Evolutionary conservation across 1,284 basidiomycete genomes (phyloP), one percentile per base, ranked within the genome.

Genomic region (Thecaphora thlaspeos): DNA sequence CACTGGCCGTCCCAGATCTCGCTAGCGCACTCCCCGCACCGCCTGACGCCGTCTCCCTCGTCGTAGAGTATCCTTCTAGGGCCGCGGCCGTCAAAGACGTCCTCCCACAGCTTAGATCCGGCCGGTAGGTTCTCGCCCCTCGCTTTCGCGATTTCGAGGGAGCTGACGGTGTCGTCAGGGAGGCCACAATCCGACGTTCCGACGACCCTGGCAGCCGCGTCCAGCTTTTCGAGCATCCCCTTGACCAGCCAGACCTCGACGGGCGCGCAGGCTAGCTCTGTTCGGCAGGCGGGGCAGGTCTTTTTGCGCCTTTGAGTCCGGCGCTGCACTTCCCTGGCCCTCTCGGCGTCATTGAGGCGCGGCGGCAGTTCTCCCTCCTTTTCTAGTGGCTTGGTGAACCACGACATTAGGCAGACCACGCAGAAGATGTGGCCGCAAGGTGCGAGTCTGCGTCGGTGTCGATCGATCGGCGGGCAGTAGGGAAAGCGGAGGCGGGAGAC

Each of bases 381-480:
- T 11, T 53, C 57, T 3, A 54, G 38, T 8, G 62, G 70, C 26
- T 61, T 64, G 36, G 61, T 64, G 55, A 76, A 76, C 71, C 71
- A 76, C 14, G 58, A 51, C 10, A 70, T 58, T 8, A 76, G 60
- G 47, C 74, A 76, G 43, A 55, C 51, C 10, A 73, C 68, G 48
- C 74, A 76, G 34, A 73, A 76, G 15, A 66, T 56, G 46, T 76
- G 74, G 7, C 72, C 72, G 43, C 74, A 76, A 0, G 74, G 74
- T 2, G 70, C 60, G 7, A 76, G 53, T 17, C 57, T 60, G 56
- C 8, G 7, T 3, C 10, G 32, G 9, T n/a, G n/a, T n/a, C n/a
- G n/a, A n/a, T n/a, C n/a, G n/a, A n/a, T n/a, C n/a, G n/a, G n/a
- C n/a, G n/a, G n/a, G n/a, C n/a, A n/a, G n/a, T n/a, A n/a, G n/a